Evolutionary conservation across 805 yeast species (phyloP).

Genomic region (Blastobotrys americana): DNA sequence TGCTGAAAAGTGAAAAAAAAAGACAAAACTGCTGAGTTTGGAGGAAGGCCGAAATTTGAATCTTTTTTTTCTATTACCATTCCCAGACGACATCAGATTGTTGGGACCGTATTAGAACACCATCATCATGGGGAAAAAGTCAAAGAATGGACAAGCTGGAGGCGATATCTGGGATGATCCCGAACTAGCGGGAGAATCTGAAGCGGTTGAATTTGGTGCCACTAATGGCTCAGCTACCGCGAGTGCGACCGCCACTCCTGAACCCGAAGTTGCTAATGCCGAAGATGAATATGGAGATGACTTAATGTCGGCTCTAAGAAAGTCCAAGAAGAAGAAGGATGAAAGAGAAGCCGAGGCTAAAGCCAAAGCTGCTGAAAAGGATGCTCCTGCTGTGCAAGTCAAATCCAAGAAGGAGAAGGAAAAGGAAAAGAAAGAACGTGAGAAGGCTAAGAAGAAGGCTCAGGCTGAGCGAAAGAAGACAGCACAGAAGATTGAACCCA

Average conservation of each 20-base stretch:
- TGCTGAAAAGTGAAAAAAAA: background rate
- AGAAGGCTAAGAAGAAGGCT: conserved; percentile 82
- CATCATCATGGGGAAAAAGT: background rate
- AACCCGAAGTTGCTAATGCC: conserved; percentile 28
- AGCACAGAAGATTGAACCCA: conserved; percentile 51
- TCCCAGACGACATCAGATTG: too few relatives aligned
- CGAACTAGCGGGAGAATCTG: conserved; percentile 37
- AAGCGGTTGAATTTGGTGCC: conserved; percentile 40
- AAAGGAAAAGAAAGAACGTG: conserved; percentile 66
- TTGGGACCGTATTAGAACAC: background rate
- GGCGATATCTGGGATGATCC: conserved; percentile 74
- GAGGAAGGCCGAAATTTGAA: too few relatives aligned
- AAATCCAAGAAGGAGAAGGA: conserved; percentile 94
- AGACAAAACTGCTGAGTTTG: background rate
- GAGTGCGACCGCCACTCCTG: conserved; percentile 21
- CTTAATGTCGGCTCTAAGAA: conserved; percentile 76
- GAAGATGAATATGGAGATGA: conserved; percentile 45
- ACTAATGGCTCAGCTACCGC: conserved; percentile 34
- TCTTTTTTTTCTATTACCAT: too few relatives aligned
- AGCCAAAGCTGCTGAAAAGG: conserved; percentile 33
- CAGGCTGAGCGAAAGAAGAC: conserved; percentile 80
- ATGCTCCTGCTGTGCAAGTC: conserved; percentile 46
- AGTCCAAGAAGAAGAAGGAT: conserved; percentile 70
- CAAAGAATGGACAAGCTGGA: conserved; percentile 56
- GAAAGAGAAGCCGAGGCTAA: conserved; percentile 59